These are phyloP conservation scores for Cryphonectria nitschkei DNA, from an alignment of 2,329 filamentous ascomycete genomes.

Conservation along the genomic window DNA sequence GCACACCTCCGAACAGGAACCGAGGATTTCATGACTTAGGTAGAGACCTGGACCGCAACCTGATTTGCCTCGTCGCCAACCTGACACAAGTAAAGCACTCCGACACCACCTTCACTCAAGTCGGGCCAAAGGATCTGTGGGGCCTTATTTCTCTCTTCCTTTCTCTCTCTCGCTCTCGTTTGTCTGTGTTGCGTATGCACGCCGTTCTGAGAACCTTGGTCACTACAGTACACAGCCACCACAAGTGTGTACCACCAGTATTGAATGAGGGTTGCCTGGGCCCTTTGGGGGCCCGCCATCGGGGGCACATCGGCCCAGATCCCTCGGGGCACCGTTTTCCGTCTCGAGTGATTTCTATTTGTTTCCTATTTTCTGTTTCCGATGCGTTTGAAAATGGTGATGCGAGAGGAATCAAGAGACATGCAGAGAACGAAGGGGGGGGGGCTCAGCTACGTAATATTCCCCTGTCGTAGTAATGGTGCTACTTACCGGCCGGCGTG, in stretches of 20 bases:
- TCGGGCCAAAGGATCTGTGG: background rate
- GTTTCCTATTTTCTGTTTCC: background rate
- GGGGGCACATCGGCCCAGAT: background rate
- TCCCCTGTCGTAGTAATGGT: too few relatives aligned
- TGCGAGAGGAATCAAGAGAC: background rate
- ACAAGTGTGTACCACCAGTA: slow-evolving; percentile 14
- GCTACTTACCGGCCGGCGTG: background rate
- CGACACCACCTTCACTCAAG: background rate
- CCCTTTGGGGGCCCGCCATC: slow-evolving; percentile 2
- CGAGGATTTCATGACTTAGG: background rate
- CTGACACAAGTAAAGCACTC: background rate
- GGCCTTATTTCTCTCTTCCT: background rate
- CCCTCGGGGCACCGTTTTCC: background rate
- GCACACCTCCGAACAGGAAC: background rate
- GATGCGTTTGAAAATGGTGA: background rate
- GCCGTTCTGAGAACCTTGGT: background rate
- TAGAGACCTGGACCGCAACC: background rate
- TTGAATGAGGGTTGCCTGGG: background rate
- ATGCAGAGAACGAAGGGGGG: background rate
- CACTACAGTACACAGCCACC: slow-evolving; percentile 22
- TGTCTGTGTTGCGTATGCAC: background rate
- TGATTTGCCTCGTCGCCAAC: background rate
- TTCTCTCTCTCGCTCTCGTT: too few relatives aligned
- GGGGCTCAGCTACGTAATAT: background rate
- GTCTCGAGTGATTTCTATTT: too few relatives aligned